These are phyloP conservation scores for Trichoderma koningii DNA, from an alignment of 2,329 filamentous ascomycete genomes.

Conservation along the genomic window DNA sequence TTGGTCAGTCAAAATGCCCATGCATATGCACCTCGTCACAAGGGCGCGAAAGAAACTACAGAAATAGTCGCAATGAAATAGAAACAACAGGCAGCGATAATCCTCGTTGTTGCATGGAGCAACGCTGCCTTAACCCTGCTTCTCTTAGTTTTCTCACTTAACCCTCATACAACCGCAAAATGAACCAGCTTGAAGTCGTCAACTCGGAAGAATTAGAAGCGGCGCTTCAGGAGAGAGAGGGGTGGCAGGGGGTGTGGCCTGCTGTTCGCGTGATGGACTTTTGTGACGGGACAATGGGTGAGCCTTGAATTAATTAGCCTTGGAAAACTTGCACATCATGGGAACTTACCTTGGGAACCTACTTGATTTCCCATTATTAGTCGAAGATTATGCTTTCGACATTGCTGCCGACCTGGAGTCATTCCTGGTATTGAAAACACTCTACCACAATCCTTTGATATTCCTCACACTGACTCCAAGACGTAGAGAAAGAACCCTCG, in stretches of 20 bases:
- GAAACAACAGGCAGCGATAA: not conserved
- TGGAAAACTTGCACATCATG: too few species aligned
- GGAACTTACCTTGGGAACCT: not conserved
- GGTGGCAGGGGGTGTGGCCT: constrained; percentile 5
- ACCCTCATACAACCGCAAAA: not conserved
- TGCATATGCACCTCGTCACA: not conserved
- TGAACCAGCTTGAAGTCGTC: not conserved
- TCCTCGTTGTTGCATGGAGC: too few species aligned
- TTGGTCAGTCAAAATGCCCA: too few species aligned
- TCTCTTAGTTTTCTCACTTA: too few species aligned
- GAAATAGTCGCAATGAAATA: too few species aligned
- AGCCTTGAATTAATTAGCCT: too few species aligned
- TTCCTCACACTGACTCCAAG: not conserved
- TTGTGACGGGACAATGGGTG: not conserved
- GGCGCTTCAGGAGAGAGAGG: constrained; percentile 3
- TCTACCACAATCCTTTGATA: not conserved
- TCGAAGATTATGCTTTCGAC: not conserved
- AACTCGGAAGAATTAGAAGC: not conserved
- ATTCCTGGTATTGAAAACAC: not conserved
- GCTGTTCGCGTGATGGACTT: not conserved
- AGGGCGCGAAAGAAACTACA: not conserved
- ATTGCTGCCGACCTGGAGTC: not conserved
- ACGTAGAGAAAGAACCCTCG: not conserved
- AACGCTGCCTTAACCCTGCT: too few species aligned
- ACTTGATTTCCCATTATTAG: too few species aligned